Evolutionary conservation across 176 grass and related monocot species (phyloP), one percentile per base, ranked within the genome.

Genomic region (Lolium rigidum): DNA sequence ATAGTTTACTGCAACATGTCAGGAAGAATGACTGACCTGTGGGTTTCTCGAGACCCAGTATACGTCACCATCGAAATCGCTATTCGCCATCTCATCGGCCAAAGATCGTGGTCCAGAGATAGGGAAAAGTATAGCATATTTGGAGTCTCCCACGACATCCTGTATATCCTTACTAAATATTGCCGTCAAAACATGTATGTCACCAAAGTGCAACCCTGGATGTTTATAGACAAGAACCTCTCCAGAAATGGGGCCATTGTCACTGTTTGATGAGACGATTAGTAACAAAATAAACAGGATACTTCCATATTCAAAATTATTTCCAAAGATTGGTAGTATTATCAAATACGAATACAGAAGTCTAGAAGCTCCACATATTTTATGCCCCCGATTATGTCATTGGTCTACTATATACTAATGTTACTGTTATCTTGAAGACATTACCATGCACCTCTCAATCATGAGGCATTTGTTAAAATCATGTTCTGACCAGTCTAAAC

Each of bases 141-240:
- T 95, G 20, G 83, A 83, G 82, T 91, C 26, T 63, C 93, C 93
- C 5, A 95, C 86, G 2, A 89, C 1, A n/a, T 84, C 44, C 83
- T 95, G 91, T 54, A 95, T 39, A 37, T 47, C 86, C 52, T 68
- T 71, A 56, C 89, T 79, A 79, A 85, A 87, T 2, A 47, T 93
- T 63, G 91, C 88, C 25, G 64, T 88, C 37, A 95, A 77, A 7
- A 71, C 55, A 77, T 95, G 93, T 60, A 95, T 85, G 55, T 95
- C 93, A 44, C 93, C 93, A 39, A 95, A 92, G 24, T 95, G 93
- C 83, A 95, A 47, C 21, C 93, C 91, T 48, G 93, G 93, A 85
- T 91, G 86, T 76, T 87, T 95, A 35, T 93, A 95, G 22, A 95
- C 88, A 85, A 95, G 93, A 78, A 95, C 88, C 25, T 85, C 50